Percentiles rank a stretch among this genome's conserved stretches.
phyloP scores from a whole-genome alignment of 2,329 filamentous ascomycete genomes.

The Colletotrichum sp. region DNA sequence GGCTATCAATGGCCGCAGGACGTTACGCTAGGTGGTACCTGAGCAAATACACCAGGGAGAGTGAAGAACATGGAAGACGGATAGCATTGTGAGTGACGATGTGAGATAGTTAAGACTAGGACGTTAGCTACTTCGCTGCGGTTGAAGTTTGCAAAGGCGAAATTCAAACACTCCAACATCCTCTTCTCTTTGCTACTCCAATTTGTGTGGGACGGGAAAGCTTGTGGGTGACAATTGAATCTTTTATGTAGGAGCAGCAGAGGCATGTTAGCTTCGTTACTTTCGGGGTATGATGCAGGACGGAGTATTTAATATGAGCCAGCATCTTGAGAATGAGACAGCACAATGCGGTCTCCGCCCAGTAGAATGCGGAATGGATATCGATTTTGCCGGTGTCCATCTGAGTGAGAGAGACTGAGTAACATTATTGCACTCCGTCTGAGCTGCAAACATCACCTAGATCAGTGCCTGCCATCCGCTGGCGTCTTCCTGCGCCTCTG shows the following conservation, averaged over 20 bases:
- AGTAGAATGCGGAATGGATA: neutral
- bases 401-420: neutral
- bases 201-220: neutral
- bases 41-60: neutral
- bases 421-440: neutral
- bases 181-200: too few relatives aligned
- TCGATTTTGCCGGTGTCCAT: neutral
- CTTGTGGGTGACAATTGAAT: neutral
- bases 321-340: neutral
- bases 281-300: neutral
- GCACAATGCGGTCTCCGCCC: fast-evolving
- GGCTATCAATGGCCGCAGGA: too few relatives aligned
- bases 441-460: neutral
- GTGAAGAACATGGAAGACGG: neutral
- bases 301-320: neutral
- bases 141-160: too few relatives aligned
- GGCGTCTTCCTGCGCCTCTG: neutral
- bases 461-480: fast-evolving
- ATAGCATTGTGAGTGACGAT: too few relatives aligned
- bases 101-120: too few relatives aligned
- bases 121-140: too few relatives aligned
- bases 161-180: too few relatives aligned
- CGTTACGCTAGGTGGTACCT: too few relatives aligned
- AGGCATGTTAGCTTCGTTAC: fast-evolving
- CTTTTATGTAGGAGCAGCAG: fast-evolving